A percentile compares a stretch with the other conserved stretches of the same genome.
Conservation (phyloP, 2,329 filamentous ascomycete species). For the Colletotrichum tropicicola region DNA sequence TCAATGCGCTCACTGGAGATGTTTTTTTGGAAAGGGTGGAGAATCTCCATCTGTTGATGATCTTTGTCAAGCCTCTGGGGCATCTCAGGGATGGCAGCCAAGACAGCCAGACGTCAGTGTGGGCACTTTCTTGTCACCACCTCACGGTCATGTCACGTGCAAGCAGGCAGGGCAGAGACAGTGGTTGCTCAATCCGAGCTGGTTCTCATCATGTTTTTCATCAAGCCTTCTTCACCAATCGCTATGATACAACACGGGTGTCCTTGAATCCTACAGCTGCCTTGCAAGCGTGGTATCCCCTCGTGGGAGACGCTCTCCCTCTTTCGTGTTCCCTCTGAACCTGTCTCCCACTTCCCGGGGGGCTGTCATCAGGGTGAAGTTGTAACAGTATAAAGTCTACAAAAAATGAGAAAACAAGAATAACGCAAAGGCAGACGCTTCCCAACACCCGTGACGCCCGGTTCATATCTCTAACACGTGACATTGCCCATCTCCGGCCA, state of each 20-base stretch:
- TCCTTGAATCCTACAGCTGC: constrained; percentile 30
- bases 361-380: constrained; percentile 19
- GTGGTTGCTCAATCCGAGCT: constrained; percentile 24
- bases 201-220: constrained; percentile 25
- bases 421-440: constrained; percentile 28
- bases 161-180: background rate
- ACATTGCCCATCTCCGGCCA: constrained; percentile 25
- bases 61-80: constrained; percentile 3
- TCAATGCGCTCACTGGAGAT: background rate
- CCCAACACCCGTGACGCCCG: constrained; percentile 28
- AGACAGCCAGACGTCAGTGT: background rate
- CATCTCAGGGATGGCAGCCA: background rate
- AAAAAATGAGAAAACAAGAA: background rate
- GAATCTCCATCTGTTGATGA: constrained; percentile 8
- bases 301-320: constrained; percentile 3
- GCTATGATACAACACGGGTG: constrained; percentile 31
- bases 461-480: constrained; percentile 31
- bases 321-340: constrained; percentile 10
- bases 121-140: background rate
- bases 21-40: constrained; percentile 14
- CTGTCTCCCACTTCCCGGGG: constrained; percentile 10
- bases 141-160: background rate
- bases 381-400: constrained; percentile 31
- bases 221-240: constrained; percentile 30
- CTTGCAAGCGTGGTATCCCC: constrained; percentile 14